These are phyloP conservation scores for Vicia sativa DNA, from an alignment of 306 rosid genomes.

Conservation along the genomic window DNA sequence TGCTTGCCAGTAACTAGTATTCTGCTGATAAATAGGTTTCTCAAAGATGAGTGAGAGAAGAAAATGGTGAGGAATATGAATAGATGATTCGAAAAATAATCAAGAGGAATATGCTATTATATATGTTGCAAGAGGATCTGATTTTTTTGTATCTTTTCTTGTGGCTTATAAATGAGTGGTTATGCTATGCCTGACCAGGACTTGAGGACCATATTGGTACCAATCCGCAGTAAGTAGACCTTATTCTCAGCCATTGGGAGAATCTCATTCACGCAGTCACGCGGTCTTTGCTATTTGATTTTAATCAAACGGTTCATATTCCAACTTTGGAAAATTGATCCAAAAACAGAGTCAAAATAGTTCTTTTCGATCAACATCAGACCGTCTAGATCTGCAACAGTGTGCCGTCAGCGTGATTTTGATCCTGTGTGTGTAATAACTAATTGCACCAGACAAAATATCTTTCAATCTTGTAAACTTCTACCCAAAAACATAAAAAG, in stretches of 20 bases:
- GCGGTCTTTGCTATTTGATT: neutral
- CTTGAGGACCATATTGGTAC: slow-evolving; percentile 48
- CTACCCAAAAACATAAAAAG: slow-evolving; percentile 5
- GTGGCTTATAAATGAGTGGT: slow-evolving; percentile 49
- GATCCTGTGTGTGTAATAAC: slow-evolving; percentile 9
- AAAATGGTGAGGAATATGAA: slow-evolving; percentile 46
- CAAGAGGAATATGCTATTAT: slow-evolving; percentile 49
- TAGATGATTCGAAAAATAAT: slow-evolving; percentile 49
- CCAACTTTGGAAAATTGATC: neutral
- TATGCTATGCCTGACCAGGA: slow-evolving; percentile 38
- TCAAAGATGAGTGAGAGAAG: slow-evolving; percentile 37
- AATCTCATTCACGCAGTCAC: slow-evolving; percentile 1
- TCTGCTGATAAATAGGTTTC: neutral
- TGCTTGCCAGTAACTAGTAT: slow-evolving; percentile 27
- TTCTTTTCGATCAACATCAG: neutral
- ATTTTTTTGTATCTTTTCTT: slow-evolving; percentile 23
- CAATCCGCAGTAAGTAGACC: neutral
- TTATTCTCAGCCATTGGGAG: neutral
- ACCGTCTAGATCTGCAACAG: neutral
- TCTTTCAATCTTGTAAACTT: slow-evolving; percentile 16
- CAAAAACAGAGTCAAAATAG: neutral
- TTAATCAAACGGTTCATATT: slow-evolving; percentile 1
- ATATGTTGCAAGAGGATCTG: slow-evolving; percentile 41
- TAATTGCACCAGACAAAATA: slow-evolving; percentile 27
- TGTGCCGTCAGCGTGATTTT: too few species aligned